Conservation (phyloP, 1,284 basidiomycete genomes). For the Apiotrichum sp. region DNA sequence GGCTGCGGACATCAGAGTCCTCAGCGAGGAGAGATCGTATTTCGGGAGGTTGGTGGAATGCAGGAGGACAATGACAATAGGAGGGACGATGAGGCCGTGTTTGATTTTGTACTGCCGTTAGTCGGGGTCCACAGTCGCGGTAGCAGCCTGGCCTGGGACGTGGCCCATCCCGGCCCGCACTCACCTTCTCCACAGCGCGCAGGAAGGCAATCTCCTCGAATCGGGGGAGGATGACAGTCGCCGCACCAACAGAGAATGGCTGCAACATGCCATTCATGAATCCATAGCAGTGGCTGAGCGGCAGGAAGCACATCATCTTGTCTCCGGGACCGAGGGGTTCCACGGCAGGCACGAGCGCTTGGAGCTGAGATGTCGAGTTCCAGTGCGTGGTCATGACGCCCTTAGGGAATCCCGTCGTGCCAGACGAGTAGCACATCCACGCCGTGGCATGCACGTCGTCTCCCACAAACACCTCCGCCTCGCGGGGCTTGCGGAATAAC, state of each 20-base stretch:
- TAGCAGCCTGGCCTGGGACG: background rate
- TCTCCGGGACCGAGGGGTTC: constrained; percentile 11
- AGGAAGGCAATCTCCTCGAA: constrained; percentile 58
- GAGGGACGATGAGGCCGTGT: constrained; percentile 67
- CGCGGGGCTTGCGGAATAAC: constrained; percentile 7
- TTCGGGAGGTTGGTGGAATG: constrained; percentile 56
- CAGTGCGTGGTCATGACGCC: constrained; percentile 57
- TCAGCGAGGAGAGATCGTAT: constrained; percentile 62
- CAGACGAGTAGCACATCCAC: constrained; percentile 60
- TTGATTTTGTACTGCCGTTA: constrained; percentile 57
- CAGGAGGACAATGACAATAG: constrained; percentile 59
- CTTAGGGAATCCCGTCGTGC: constrained; percentile 52
- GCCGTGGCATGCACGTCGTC: constrained; percentile 12
- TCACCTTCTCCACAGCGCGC: constrained; percentile 58
- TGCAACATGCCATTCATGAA: constrained; percentile 52
- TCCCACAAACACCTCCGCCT: constrained; percentile 9
- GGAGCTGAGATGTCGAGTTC: constrained; percentile 52
- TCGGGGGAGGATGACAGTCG: constrained; percentile 61
- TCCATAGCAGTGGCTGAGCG: constrained; percentile 17
- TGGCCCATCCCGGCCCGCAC: too few relatives aligned
- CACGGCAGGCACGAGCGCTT: constrained; percentile 7
- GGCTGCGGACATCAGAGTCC: constrained; percentile 67
- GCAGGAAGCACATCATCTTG: constrained; percentile 14
- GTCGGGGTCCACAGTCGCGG: background rate
- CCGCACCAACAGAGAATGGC: constrained; percentile 56